Percentiles rank a stretch among this genome's conserved stretches.
phyloP scores from a whole-genome alignment of 352 stramenopile genomes.

The Pythium sp. region DNA sequence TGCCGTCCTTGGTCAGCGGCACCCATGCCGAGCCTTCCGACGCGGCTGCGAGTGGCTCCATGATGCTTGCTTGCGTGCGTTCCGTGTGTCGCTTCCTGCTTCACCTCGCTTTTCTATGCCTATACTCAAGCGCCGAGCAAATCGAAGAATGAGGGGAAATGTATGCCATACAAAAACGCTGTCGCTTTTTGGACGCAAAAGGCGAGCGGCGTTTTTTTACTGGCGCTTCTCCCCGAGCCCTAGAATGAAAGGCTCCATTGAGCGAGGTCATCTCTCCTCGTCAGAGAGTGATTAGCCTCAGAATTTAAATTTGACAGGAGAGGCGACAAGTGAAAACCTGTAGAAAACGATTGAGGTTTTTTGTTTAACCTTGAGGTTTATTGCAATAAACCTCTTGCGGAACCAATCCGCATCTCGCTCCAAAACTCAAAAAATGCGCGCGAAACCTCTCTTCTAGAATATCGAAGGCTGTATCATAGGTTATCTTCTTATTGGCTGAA shows the following conservation, averaged over 20 bases:
- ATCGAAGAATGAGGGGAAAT: conserved; percentile 73
- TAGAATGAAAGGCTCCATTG: not conserved
- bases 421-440: conserved; percentile 9
- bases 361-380: not conserved
- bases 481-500: not conserved
- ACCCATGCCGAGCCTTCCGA: conserved; percentile 63
- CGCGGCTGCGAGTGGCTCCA: conserved; percentile 66
- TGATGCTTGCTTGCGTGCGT: conserved; percentile 25
- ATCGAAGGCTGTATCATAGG: not conserved
- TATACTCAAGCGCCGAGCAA: conserved; percentile 73
- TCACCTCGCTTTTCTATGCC: conserved; percentile 80
- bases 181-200: conserved; percentile 1
- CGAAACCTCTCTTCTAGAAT: conserved; percentile 9
- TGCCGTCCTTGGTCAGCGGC: conserved; percentile 67
- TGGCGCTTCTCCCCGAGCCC: not conserved
- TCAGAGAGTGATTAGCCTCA: too few relatives aligned
- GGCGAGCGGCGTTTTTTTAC: conserved; percentile 5
- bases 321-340: not conserved
- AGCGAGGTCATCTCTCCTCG: not conserved
- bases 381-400: not conserved
- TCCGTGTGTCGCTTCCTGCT: conserved; percentile 3
- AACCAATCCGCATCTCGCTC: not conserved
- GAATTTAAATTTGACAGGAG: not conserved
- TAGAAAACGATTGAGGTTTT: not conserved
- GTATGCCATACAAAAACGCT: conserved; percentile 79